phyloP scores from a whole-genome alignment of 805 yeast species.

The Nakazawaea peltata region DNA sequence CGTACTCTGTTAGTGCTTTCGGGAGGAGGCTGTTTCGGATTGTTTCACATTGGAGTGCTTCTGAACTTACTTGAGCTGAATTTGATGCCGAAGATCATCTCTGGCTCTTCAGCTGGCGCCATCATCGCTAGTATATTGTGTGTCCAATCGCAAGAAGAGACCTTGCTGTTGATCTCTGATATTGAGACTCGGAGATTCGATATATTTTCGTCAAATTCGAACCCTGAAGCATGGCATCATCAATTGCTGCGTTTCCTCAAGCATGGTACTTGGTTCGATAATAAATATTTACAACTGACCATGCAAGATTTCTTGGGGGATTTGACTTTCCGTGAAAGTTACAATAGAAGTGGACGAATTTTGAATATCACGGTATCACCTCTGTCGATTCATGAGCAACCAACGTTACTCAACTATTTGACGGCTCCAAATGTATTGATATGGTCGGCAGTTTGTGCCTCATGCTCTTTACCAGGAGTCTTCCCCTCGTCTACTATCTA shows the following conservation, averaged over 20 bases:
- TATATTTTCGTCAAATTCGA: slow-evolving; percentile 40
- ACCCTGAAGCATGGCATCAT: slow-evolving; percentile 41
- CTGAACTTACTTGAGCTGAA: slow-evolving; percentile 69
- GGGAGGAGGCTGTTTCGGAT: slow-evolving; percentile 94
- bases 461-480: slow-evolving; percentile 89
- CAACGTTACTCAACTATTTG: slow-evolving; percentile 68
- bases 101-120: slow-evolving; percentile 96
- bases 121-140: slow-evolving; percentile 87
- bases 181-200: slow-evolving; percentile 51
- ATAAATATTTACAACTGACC: slow-evolving; percentile 58
- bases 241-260: slow-evolving; percentile 61
- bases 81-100: slow-evolving; percentile 75
- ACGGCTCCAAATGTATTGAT: slow-evolving; percentile 77
- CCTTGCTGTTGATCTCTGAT: slow-evolving; percentile 44
- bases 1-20: slow-evolving; percentile 90
- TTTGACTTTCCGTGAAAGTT: slow-evolving; percentile 89
- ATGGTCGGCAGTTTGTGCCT: slow-evolving; percentile 89
- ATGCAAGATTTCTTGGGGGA: slow-evolving; percentile 80
- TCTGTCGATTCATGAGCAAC: slow-evolving; percentile 85
- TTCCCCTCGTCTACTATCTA: slow-evolving; percentile 81
- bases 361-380: slow-evolving; percentile 91
- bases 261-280: slow-evolving; percentile 87
- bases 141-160: slow-evolving; percentile 69
- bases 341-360: slow-evolving; percentile 89
- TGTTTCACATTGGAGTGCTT: slow-evolving; percentile 88